phyloP scores from a whole-genome alignment of 208 protist genomes.

The Wallacemonas sp. region DNA sequence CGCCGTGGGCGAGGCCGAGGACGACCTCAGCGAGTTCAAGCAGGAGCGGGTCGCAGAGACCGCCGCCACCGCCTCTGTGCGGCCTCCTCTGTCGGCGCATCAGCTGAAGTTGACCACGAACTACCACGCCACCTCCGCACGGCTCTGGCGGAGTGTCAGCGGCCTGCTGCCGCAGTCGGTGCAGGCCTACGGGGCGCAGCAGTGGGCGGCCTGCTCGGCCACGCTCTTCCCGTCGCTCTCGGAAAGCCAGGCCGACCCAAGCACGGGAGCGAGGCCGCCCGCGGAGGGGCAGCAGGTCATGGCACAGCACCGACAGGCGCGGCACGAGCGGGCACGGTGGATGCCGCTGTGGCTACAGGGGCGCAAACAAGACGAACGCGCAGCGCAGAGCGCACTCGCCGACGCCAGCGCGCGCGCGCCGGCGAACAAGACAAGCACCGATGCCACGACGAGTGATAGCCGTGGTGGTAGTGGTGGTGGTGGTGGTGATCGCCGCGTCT shows the following conservation, averaged over 20 bases:
- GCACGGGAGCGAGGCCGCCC: too few species aligned
- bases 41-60: conserved; percentile 8
- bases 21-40: conserved; percentile 13
- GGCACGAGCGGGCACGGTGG: not conserved
- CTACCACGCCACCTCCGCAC: conserved; percentile 27
- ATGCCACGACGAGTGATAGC: too few species aligned
- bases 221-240: conserved; percentile 27
- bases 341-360: conserved; percentile 47
- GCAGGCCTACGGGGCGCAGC: conserved; percentile 41
- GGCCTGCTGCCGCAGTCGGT: conserved; percentile 18
- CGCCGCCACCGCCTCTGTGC: not conserved
- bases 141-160: conserved; percentile 27
- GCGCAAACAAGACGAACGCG: conserved; percentile 19
- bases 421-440: not conserved
- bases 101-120: conserved; percentile 20
- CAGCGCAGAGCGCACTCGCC: not conserved
- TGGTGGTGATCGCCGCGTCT: too few species aligned
- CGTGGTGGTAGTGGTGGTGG: too few species aligned
- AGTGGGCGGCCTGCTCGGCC: conserved; percentile 61
- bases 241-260: too few species aligned
- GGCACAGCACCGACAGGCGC: not conserved
- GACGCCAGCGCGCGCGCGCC: not conserved
- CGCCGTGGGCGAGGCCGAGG: conserved; percentile 7
- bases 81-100: not conserved
- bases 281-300: not conserved